phyloP scores from a whole-genome alignment of 2,329 filamentous ascomycete species.

The Paecilomyces fulvus region DNA sequence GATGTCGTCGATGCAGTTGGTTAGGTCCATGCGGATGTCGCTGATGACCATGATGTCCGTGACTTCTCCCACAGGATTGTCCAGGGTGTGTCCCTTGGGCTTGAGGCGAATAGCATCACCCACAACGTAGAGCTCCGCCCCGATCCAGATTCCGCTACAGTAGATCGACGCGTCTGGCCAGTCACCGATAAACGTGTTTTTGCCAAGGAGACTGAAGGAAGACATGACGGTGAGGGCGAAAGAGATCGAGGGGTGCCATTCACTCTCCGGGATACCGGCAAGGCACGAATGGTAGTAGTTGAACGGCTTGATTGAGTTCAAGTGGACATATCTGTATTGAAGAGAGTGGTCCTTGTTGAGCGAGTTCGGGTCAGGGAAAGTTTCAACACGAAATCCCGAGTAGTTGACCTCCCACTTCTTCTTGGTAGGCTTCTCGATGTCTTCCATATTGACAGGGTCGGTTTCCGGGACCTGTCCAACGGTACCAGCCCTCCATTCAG shows the following conservation, averaged over 20 bases:
- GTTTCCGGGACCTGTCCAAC: slow-evolving; percentile 42
- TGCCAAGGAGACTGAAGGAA: slow-evolving; percentile 45
- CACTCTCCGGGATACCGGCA: slow-evolving; percentile 25
- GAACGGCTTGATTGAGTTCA: slow-evolving; percentile 49
- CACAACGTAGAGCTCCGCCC: slow-evolving; percentile 46
- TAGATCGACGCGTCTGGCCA: slow-evolving; percentile 49
- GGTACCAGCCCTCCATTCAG: slow-evolving; percentile 50
- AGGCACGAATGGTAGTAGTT: slow-evolving; percentile 46
- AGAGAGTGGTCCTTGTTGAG: slow-evolving; percentile 44
- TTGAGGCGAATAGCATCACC: slow-evolving; percentile 49
- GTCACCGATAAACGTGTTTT: slow-evolving; percentile 43
- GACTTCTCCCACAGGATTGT: slow-evolving; percentile 15
- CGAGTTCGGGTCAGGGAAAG: slow-evolving; percentile 44
- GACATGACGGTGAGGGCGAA: slow-evolving; percentile 47
- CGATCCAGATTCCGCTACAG: slow-evolving; percentile 48
- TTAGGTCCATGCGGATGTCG: slow-evolving; percentile 44
- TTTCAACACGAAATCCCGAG: slow-evolving; percentile 51
- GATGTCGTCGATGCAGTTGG: slow-evolving; percentile 40
- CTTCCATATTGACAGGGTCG: slow-evolving; percentile 35
- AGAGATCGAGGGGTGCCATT: slow-evolving; percentile 46
- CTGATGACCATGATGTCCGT: slow-evolving; percentile 48
- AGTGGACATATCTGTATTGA: slow-evolving; percentile 47
- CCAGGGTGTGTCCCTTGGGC: slow-evolving; percentile 19
- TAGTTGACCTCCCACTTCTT: slow-evolving; percentile 39
- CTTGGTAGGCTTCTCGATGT: slow-evolving; percentile 34